These are phyloP conservation scores for Globisporangium rhizosaccharum DNA, from an alignment of 352 stramenopile species.

Conservation along the genomic window DNA sequence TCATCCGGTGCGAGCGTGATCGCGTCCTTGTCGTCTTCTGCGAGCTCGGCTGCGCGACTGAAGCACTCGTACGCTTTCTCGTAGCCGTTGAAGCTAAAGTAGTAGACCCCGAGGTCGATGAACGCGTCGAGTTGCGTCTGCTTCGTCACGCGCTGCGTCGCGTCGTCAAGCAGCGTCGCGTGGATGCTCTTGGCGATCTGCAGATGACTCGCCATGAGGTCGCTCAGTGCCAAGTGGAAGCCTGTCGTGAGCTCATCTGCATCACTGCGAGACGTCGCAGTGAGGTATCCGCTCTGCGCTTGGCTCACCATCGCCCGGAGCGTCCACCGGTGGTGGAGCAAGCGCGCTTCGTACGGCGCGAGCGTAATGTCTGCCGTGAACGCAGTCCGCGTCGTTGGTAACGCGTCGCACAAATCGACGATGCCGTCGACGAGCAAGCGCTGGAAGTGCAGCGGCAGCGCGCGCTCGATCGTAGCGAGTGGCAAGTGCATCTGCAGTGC, in stretches of 20 bases:
- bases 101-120: slow-evolving; percentile 65
- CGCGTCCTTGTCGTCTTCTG: slow-evolving; percentile 28
- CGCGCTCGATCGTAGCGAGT: slow-evolving; percentile 46
- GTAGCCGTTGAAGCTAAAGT: slow-evolving; percentile 72
- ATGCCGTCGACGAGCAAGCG: slow-evolving; percentile 78
- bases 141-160: slow-evolving; percentile 28
- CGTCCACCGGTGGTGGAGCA: slow-evolving; percentile 76
- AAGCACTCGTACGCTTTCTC: slow-evolving; percentile 78
- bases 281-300: slow-evolving; percentile 69
- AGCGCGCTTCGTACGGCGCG: slow-evolving; percentile 38
- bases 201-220: slow-evolving; percentile 50
- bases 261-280: slow-evolving; percentile 53
- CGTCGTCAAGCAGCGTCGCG: slow-evolving; percentile 37
- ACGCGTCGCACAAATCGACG: slow-evolving; percentile 56
- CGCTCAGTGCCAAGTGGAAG: slow-evolving; percentile 66
- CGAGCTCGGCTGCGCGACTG: slow-evolving; percentile 49
- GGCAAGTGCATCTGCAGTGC: slow-evolving; percentile 68
- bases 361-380: slow-evolving; percentile 32
- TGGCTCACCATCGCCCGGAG: slow-evolving; percentile 64
- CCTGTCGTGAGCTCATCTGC: slow-evolving; percentile 54
- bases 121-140: slow-evolving; percentile 57
- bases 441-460: slow-evolving; percentile 72
- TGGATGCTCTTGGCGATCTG: slow-evolving; percentile 64
- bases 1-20: slow-evolving; percentile 21
- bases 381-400: slow-evolving; percentile 12